Percentiles rank a stretch among this genome's conserved stretches.
Evolutionary conservation across 2,329 filamentous ascomycete genomes (phyloP).

Genomic region (Lojkania enalia): DNA sequence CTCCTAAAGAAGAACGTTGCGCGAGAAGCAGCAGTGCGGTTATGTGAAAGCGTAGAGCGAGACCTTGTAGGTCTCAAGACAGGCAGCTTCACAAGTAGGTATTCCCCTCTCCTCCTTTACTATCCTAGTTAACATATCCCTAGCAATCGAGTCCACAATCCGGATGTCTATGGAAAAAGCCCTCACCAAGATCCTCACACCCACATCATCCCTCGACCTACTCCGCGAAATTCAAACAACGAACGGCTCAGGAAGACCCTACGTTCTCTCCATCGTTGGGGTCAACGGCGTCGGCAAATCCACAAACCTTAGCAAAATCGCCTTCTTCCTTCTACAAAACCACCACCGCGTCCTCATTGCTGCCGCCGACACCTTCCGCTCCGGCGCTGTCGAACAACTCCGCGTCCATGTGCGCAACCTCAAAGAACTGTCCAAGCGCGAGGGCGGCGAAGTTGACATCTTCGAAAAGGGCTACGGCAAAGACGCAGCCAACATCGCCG

Average conservation of each 20-base stretch:
- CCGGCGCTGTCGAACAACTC: conserved; percentile 94
- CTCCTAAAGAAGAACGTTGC: conserved; percentile 95
- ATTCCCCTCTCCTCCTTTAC: neutral
- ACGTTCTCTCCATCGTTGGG: conserved; percentile 96
- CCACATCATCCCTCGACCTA: conserved; percentile 90
- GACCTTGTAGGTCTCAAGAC: conserved; percentile 91
- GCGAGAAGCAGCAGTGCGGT: conserved; percentile 84
- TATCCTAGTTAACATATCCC: conserved; percentile 14
- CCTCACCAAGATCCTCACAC: conserved; percentile 91
- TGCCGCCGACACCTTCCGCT: conserved; percentile 95
- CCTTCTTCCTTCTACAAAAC: conserved; percentile 96
- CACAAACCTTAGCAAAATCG: conserved; percentile 96
- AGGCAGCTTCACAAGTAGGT: conserved; percentile 76
- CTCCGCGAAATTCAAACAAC: conserved; percentile 89
- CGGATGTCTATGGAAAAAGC: conserved; percentile 88
- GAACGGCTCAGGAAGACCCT: conserved; percentile 71
- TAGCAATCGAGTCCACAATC: conserved; percentile 77
- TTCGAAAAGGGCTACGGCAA: conserved; percentile 99
- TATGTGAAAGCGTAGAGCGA: conserved; percentile 89
- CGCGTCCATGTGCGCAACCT: conserved; percentile 94
- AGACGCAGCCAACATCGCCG: conserved; percentile 92
- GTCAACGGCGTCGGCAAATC: conserved; percentile 99
- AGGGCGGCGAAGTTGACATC: conserved; percentile 79
- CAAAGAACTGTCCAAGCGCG: conserved; percentile 81
- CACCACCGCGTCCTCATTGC: conserved; percentile 94